These are phyloP conservation scores for Paspalum vaginatum DNA, from an alignment of 176 grass and related monocot species.

Conservation along the genomic window DNA sequence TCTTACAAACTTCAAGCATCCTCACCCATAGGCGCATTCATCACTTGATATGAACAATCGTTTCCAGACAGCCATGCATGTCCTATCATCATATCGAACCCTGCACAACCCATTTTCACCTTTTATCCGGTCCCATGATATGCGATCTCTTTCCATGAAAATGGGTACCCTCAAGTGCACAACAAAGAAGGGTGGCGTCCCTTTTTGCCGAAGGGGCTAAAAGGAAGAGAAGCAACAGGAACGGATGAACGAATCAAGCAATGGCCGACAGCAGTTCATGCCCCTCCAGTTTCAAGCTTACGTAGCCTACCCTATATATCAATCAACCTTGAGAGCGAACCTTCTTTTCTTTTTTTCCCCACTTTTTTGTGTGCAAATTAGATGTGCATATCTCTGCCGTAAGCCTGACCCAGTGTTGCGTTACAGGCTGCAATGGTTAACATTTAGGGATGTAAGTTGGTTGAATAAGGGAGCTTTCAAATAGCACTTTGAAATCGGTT, in stretches of 20 bases:
- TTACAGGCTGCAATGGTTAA: not conserved
- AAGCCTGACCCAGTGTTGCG: not conserved
- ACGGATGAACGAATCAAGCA: constrained; percentile 9
- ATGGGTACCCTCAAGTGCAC: constrained; percentile 12
- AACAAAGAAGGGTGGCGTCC: not conserved
- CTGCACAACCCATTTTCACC: not conserved
- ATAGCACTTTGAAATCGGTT: no score
- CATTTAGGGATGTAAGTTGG: no score
- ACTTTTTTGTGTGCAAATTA: constrained; percentile 25
- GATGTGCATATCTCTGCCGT: constrained; percentile 2
- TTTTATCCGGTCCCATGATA: not conserved
- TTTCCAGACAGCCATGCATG: no score
- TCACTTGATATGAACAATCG: no score
- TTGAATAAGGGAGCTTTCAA: no score
- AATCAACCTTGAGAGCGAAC: not conserved
- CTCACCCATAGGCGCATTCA: no score
- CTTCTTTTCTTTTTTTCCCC: not conserved
- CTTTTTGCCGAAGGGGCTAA: not conserved
- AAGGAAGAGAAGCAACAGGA: not conserved
- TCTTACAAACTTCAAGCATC: no score
- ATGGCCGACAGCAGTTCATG: constrained; percentile 48
- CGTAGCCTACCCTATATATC: not conserved
- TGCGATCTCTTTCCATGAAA: constrained; percentile 1
- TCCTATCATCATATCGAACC: not conserved
- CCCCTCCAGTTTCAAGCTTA: constrained; percentile 31